These are phyloP conservation scores for Chloranthus sessilifolius DNA, from an alignment of 164 flowering plant genomes.

Conservation along the genomic window DNA sequence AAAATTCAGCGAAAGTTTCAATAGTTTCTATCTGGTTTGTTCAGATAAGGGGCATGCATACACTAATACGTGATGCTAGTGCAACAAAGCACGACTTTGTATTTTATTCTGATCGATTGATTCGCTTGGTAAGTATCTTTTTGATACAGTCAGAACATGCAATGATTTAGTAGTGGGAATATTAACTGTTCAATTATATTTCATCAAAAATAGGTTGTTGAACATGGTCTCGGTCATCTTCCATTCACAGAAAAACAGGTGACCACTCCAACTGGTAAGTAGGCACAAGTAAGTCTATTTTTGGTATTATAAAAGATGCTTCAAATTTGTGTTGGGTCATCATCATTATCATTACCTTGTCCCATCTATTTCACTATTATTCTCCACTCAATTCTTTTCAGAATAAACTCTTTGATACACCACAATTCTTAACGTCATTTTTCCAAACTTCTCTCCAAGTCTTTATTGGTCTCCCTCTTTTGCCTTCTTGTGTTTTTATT, in stretches of 20 bases:
- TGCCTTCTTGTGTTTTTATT: no score
- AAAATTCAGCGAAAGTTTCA: no score
- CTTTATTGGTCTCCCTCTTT: no score
- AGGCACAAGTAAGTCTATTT: neutral
- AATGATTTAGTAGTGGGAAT: neutral
- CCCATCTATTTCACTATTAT: no score
- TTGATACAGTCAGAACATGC: neutral
- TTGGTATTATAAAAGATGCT: neutral
- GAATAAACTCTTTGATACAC: no score
- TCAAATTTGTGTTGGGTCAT: neutral
- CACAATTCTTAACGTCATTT: no score
- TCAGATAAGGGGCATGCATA: constrained; percentile 99
- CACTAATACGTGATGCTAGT: constrained; percentile 86
- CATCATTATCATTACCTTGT: no score
- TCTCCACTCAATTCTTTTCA: no score
- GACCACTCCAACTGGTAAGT: constrained; percentile 95
- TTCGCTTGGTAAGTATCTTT: constrained; percentile 68
- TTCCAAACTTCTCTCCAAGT: no score
- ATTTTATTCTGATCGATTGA: constrained; percentile 90
- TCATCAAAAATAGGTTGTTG: constrained; percentile 66
- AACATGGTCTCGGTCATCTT: constrained; percentile 98
- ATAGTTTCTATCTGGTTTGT: constrained; percentile 14
- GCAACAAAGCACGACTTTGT: constrained; percentile 97
- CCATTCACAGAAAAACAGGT: constrained; percentile 98
- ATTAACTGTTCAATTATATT: constrained; percentile 2